Conservation (phyloP, 495 filamentous ascomycete genomes). For the Aspergillus sparsus region DNA sequence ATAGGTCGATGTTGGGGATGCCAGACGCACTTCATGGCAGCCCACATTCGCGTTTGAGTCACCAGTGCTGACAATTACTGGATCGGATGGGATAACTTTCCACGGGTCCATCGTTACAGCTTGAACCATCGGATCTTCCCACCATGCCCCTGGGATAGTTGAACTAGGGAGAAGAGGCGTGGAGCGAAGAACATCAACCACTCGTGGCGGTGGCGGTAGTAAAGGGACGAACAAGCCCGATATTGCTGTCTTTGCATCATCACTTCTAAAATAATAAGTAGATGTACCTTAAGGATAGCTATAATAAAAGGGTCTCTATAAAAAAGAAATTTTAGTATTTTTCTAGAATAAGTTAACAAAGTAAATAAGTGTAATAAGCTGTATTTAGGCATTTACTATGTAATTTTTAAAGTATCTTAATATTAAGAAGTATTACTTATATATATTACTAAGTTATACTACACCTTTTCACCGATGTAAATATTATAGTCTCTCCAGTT, state of each 20-base stretch:
- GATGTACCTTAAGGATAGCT: too few species aligned
- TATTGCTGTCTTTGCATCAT: slow-evolving; percentile 89
- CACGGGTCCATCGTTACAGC: slow-evolving; percentile 82
- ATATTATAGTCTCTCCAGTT: too few species aligned
- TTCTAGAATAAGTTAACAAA: too few species aligned
- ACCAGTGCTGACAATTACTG: slow-evolving; percentile 66
- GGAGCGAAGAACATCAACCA: slow-evolving; percentile 88
- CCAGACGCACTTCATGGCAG: slow-evolving; percentile 64
- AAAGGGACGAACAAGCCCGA: slow-evolving; percentile 84
- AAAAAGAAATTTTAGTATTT: too few species aligned
- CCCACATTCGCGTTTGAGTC: slow-evolving; percentile 75
- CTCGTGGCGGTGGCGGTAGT: slow-evolving; percentile 87
- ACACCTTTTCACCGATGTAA: too few species aligned
- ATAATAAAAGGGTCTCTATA: too few species aligned
- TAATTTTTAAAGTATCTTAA: too few species aligned
- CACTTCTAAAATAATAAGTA: slow-evolving; percentile 53
- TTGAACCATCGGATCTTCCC: slow-evolving; percentile 59
- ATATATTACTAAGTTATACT: too few species aligned
- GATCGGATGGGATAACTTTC: slow-evolving; percentile 90
- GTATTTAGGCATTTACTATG: too few species aligned
- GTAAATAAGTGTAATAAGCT: too few species aligned
- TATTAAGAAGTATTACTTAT: too few species aligned
- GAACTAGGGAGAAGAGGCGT: slow-evolving; percentile 85
- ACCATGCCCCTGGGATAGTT: slow-evolving; percentile 75
- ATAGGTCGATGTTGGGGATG: slow-evolving; percentile 76